Evolutionary conservation across 768 basidiomycete genomes (phyloP).

Genomic region (Calvatia gigantea): DNA sequence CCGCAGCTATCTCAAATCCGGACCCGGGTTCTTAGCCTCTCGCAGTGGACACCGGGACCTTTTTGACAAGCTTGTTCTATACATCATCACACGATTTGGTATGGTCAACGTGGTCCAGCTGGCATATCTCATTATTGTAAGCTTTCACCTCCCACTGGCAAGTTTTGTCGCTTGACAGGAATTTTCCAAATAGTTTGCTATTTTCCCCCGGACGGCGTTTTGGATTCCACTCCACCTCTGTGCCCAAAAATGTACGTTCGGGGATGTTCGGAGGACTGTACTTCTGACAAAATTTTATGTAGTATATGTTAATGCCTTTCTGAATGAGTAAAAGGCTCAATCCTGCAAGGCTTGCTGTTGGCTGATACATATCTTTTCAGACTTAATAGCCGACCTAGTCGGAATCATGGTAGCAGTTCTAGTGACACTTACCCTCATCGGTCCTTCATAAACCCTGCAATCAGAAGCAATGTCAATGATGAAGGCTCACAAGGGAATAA

Average conservation of each 20-base stretch:
- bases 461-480: neutral
- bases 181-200: slow-evolving; percentile 16
- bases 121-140: slow-evolving; percentile 11
- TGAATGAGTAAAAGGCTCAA: slow-evolving; percentile 1
- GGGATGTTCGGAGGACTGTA: neutral
- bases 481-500: neutral
- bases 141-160: neutral
- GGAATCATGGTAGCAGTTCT: no score
- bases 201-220: slow-evolving; percentile 17
- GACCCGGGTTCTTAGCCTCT: neutral
- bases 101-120: slow-evolving; percentile 17
- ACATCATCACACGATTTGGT: slow-evolving; percentile 16
- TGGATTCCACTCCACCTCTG: slow-evolving; percentile 27
- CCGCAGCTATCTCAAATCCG: neutral
- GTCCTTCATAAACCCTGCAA: neutral
- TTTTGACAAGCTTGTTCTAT: slow-evolving; percentile 19
- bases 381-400: slow-evolving; percentile 1
- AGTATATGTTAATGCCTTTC: slow-evolving; percentile 7
- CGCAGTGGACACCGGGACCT: neutral
- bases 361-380: neutral
- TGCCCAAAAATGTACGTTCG: slow-evolving; percentile 19
- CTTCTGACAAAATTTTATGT: neutral
- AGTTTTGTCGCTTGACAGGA: neutral
- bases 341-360: neutral
- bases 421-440: neutral